Evolutionary conservation across 805 yeast genomes (phyloP).

Genomic region (Tetrapisispora fleetii): DNA sequence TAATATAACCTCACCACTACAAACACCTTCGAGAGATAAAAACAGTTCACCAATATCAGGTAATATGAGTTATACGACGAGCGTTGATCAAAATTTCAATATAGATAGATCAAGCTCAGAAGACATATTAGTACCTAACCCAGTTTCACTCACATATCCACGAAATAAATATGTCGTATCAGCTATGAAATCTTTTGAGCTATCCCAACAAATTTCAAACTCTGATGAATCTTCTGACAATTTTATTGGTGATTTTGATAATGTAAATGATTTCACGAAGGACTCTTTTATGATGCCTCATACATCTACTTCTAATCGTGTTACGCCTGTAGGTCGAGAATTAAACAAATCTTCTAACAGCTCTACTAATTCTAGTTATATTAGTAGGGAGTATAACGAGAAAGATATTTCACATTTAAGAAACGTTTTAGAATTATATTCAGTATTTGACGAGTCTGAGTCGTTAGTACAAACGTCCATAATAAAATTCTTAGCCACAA

Average conservation of each 20-base stretch:
- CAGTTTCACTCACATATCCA: not conserved
- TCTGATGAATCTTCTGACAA: not conserved
- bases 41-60: not conserved
- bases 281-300: not conserved
- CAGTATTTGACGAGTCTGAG: constrained; percentile 20
- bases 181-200: not conserved
- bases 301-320: not conserved
- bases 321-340: not conserved
- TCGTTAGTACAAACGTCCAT: constrained; percentile 21
- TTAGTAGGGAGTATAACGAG: not conserved
- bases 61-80: not conserved
- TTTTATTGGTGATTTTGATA: not conserved
- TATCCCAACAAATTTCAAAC: not conserved
- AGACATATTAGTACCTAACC: not conserved
- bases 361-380: not conserved
- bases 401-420: constrained; percentile 3
- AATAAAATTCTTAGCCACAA: constrained; percentile 17
- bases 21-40: not conserved
- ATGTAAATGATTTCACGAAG: not conserved
- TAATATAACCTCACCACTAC: not conserved
- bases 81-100: not conserved
- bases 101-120: not conserved
- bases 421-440: constrained; percentile 19
- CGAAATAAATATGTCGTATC: not conserved
- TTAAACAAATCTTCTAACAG: not conserved